Conservation (phyloP, 2,329 filamentous ascomycete genomes). For the Apiospora rasikravindrae region DNA sequence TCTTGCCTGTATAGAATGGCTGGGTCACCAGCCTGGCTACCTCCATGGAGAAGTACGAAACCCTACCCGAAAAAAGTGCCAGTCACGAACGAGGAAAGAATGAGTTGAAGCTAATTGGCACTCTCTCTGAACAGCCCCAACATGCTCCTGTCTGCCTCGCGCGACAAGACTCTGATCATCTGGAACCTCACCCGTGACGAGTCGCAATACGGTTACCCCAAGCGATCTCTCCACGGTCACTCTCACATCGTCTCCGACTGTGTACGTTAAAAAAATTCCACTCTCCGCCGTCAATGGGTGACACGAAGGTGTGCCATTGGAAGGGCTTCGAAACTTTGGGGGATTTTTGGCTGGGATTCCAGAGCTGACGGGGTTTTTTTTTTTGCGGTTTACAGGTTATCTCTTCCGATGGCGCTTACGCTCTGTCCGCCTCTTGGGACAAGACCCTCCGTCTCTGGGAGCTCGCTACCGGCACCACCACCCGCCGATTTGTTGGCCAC, state of each 20-base stretch:
- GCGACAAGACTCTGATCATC: conserved; percentile 99
- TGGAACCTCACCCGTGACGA: conserved; percentile 99
- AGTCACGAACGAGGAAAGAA: conserved; percentile 26
- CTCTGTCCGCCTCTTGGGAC: conserved; percentile 98
- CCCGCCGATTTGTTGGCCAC: conserved; percentile 98
- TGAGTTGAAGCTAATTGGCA: conserved; percentile 33
- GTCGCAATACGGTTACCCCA: conserved; percentile 97
- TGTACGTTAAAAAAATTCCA: conserved; percentile 67
- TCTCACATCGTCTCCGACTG: conserved; percentile 99
- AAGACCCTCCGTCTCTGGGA: conserved; percentile 99
- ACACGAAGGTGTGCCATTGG: conserved; percentile 27
- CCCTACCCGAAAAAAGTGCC: neutral
- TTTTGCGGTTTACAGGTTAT: conserved; percentile 73
- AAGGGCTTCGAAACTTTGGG: conserved; percentile 9
- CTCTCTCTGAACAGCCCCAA: conserved; percentile 71
- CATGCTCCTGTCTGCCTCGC: conserved; percentile 97
- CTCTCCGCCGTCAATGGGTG: conserved; percentile 23
- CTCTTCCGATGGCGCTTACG: conserved; percentile 99
- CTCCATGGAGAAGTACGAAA: conserved; percentile 93
- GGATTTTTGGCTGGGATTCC: neutral
- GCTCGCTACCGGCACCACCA: conserved; percentile 95
- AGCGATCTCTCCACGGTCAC: conserved; percentile 98
- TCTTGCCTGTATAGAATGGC: conserved; percentile 67
- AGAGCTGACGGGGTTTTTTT: conserved; percentile 34
- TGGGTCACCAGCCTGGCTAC: conserved; percentile 99